These are phyloP conservation scores for Ruellia speciosa DNA, from an alignment of 305 asterid genomes.

Conservation along the genomic window DNA sequence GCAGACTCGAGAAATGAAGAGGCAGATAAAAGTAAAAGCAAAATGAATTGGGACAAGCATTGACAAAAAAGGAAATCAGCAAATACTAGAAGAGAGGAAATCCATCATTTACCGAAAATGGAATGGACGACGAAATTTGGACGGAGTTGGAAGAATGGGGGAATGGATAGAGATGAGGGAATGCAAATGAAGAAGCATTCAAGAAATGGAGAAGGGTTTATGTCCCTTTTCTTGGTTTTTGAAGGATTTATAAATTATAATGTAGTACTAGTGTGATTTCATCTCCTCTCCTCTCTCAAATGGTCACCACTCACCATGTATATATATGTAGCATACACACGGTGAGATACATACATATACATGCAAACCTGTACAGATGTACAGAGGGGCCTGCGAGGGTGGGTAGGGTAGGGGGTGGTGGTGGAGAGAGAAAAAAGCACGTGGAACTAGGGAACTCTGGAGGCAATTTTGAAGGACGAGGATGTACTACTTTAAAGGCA, in stretches of 20 bases:
- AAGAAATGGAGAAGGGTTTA: no score
- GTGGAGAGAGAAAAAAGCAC: neutral
- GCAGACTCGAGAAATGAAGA: no score
- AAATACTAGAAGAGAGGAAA: no score
- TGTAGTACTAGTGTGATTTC: neutral
- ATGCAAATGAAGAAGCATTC: no score
- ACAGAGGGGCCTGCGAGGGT: neutral
- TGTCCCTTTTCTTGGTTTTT: neutral
- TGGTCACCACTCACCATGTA: neutral
- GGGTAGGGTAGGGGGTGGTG: neutral
- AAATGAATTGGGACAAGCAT: no score
- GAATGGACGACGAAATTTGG: no score
- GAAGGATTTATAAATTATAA: neutral
- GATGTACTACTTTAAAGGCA: neutral
- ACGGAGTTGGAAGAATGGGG: no score
- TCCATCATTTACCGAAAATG: no score
- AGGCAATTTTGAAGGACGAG: neutral
- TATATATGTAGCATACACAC: neutral
- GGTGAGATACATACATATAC: neutral
- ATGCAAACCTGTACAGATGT: neutral
- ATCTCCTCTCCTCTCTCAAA: neutral
- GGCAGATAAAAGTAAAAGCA: no score
- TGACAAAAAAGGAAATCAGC: no score
- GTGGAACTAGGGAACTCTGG: no score
- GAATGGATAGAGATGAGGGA: no score